A percentile compares a stretch with the other conserved stretches of the same genome.
Conservation (phyloP, 805 yeast genomes). For the Candida piceae region DNA sequence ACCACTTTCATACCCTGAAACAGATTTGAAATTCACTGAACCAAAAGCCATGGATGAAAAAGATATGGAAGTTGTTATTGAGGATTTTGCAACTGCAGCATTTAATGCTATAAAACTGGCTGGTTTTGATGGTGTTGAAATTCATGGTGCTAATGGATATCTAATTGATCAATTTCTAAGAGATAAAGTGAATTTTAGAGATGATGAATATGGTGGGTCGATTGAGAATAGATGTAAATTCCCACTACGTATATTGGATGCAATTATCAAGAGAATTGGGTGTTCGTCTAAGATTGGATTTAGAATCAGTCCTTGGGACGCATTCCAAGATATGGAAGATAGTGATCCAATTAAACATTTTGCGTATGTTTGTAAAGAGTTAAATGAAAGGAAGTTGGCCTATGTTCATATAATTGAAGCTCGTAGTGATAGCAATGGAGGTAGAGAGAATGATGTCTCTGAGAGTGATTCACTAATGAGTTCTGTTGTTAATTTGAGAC, state of each 20-base stretch:
- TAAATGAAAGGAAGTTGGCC: conserved; percentile 31
- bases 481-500: conserved; percentile 8
- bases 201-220: conserved; percentile 52
- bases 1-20: conserved; percentile 5
- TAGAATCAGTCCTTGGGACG: conserved; percentile 35
- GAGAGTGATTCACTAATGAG: conserved; percentile 2
- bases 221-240: conserved; percentile 37
- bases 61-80: conserved; percentile 35
- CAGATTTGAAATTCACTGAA: conserved; percentile 15
- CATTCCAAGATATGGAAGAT: conserved; percentile 18
- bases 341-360: conserved; percentile 19
- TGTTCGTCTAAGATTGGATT: conserved; percentile 32
- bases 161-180: conserved; percentile 35
- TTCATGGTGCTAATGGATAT: conserved; percentile 39
- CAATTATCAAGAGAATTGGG: conserved; percentile 32
- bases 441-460: conserved; percentile 23
- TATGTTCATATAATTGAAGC: conserved; percentile 36
- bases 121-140: conserved; percentile 37
- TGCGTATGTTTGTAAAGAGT: conserved; percentile 28
- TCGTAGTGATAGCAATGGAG: conserved; percentile 26
- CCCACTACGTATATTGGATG: conserved; percentile 32
- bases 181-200: conserved; percentile 32
- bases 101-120: conserved; percentile 28
- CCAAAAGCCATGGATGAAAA: conserved; percentile 19
- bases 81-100: conserved; percentile 26